Evolutionary conservation across 176 grass and related monocot genomes (phyloP), one percentile per base, ranked within the genome.

Genomic region (Poa pratensis): DNA sequence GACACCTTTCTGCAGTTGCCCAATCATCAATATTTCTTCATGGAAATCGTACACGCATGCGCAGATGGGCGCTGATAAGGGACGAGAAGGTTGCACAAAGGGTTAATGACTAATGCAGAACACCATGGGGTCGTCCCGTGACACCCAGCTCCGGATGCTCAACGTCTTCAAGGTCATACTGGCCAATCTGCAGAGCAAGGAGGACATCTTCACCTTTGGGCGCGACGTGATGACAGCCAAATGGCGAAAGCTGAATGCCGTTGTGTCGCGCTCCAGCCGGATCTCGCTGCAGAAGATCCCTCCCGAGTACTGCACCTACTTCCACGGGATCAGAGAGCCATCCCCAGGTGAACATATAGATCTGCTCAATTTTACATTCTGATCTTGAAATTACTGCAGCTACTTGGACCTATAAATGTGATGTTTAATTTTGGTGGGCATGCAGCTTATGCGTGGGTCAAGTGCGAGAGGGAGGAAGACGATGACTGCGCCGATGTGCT

Each of bases 371-470:
- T 32, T 14, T 15, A 26, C 16, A 19, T 53, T 4, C 28, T 5
- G 1, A 22, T 18, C 5, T 12, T 5, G 27, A 53, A 35, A 37
- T 42, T 42, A 42, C 40, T 42, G 18, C 53, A 46, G 17, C 4
- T 11, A 42, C 9, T 18, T 82, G 40, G 40, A 58, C 8, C 9
- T 83, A 5, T 40, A 80, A 9, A 9, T 26, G 10, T 50, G 59
- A 13, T 45, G 50, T 20, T 39, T 28, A 5, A 28, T 52, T 67
- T 67, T 12, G 30, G 45, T 24, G 4, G 26, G 9, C 15, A 13
- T 69, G 19, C 87, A 97, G 92, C 94, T 57, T 97, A 97, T 75
- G 92, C 90, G 1, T 97, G 92, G 94, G 70, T 94, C 20, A 97
- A 87, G 51, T 97, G 94, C 55, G 88, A 92, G 84, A 77, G 66